Evolutionary conservation across 1,284 basidiomycete species (phyloP), one percentile per base, ranked within the genome.

Genomic region (Mycena sp.): DNA sequence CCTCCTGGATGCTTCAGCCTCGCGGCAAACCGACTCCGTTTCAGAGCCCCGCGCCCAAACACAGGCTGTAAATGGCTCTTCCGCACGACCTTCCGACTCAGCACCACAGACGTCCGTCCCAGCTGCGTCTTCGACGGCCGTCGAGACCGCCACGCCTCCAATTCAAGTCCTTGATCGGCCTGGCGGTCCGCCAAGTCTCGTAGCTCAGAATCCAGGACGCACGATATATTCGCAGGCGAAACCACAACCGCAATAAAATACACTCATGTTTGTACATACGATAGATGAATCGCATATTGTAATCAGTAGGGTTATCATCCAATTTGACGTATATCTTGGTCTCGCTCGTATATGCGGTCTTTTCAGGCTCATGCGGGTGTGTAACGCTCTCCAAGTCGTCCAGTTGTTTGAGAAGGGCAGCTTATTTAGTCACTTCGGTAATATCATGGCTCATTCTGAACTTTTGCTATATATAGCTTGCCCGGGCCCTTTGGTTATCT

Each of bases 201-300:
- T 76, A 5, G 66, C 78, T 37, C 83, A 84, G 76, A 86, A 87
- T 72, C 82, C 85, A 4, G 88, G 88, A 65, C 87, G 88, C 75
- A 89, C 88, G 41, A 88, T 89, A 74, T 89, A 89, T 77, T 87
- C 88, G 48, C 87, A 87, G 73, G 81, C 83, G 62, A 79, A 83
- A 56, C 81, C 74, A 25, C 30, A 34, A 34, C 30, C 30, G 30
- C 30, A 34, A 34, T 34, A 34, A 34, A 34, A 34, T 34, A 37
- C 34, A 22, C 46, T 59, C 57, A 52, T 37, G 54, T 39, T 60
- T 66, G 37, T 14, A 61, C 48, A 22, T 50, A 18, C 48, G 57
- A 67, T 59, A 65, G 20, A 56, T 22, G 37, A 22, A 59, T 54
- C 52, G 65, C 69, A 65, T 67, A 65, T 55, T 72, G 55, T 67